Percentiles rank a stretch among this genome's conserved stretches.
phyloP scores from a whole-genome alignment of 2,329 filamentous ascomycete species.

The Beauveria asiatica region DNA sequence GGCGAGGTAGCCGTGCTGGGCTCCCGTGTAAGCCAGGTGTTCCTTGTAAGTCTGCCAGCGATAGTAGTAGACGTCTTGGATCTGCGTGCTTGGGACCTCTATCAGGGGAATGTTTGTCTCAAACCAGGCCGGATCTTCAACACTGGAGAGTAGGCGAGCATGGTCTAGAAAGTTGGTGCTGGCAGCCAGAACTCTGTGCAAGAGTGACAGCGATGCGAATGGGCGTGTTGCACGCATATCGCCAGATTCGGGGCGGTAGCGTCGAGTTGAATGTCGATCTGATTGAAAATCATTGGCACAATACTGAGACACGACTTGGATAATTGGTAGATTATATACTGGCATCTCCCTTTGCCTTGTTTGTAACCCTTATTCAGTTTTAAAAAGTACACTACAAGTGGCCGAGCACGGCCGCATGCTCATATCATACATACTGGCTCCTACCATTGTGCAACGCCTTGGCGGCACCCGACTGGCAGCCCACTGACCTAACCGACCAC shows the following conservation, averaged over 20 bases:
- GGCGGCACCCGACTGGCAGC: not conserved
- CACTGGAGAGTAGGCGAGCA: constrained; percentile 12
- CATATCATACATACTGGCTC: not conserved
- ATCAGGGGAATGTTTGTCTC: constrained; percentile 34
- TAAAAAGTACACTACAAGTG: not conserved
- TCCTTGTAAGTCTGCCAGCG: constrained; percentile 32
- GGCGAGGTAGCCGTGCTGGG: constrained; percentile 31
- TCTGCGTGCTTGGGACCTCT: constrained; percentile 29
- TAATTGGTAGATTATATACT: not conserved
- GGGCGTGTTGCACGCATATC: not conserved
- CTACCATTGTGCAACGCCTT: not conserved
- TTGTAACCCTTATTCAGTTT: too few relatives aligned
- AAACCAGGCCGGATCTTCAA: constrained; percentile 20
- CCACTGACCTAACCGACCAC: not conserved
- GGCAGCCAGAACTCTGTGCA: not conserved
- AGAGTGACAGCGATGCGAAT: not conserved
- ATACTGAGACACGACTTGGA: not conserved
- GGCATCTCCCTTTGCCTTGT: not conserved
- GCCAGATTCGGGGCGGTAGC: not conserved
- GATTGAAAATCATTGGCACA: not conserved
- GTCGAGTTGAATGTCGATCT: not conserved
- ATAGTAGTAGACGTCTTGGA: constrained; percentile 39
- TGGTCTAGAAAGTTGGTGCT: constrained; percentile 18
- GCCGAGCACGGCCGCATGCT: not conserved
- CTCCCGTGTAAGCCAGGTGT: constrained; percentile 30